phyloP scores from a whole-genome alignment of 2,329 filamentous ascomycete genomes.

The Thielaviopsis ethacetica region DNA sequence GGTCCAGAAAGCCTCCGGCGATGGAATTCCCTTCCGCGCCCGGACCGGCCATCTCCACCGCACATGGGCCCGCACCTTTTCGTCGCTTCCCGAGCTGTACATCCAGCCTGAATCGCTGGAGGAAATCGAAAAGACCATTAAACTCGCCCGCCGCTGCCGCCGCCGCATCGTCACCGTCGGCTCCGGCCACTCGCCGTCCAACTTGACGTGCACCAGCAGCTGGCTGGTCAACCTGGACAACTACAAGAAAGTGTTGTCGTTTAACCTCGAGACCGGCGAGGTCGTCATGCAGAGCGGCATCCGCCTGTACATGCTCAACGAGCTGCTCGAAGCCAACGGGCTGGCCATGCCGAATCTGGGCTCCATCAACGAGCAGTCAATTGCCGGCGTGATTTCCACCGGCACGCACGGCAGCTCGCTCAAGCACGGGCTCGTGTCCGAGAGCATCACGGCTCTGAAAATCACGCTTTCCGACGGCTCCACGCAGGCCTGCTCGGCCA shows the following conservation, averaged over 20 bases:
- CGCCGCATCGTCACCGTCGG: slow-evolving; percentile 75
- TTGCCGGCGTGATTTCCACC: slow-evolving; percentile 82
- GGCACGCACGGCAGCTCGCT: slow-evolving; percentile 86
- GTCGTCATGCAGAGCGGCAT: slow-evolving; percentile 82
- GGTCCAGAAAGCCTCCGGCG: slow-evolving; percentile 10
- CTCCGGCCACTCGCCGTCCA: slow-evolving; percentile 80
- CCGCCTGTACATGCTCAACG: slow-evolving; percentile 56
- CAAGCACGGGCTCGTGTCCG: slow-evolving; percentile 67
- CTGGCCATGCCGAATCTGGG: slow-evolving; percentile 83
- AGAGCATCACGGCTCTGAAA: slow-evolving; percentile 56
- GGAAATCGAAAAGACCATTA: slow-evolving; percentile 73
- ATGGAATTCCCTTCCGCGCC: slow-evolving; percentile 55
- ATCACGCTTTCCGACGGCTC: slow-evolving; percentile 72
- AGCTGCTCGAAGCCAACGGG: slow-evolving; percentile 55
- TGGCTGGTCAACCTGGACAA: slow-evolving; percentile 93
- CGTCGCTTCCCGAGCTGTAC: slow-evolving; percentile 77
- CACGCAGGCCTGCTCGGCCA: slow-evolving; percentile 51
- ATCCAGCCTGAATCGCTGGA: slow-evolving; percentile 63
- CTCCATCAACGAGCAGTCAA: slow-evolving; percentile 86
- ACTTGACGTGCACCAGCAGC: slow-evolving; percentile 79
- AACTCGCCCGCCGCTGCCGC: slow-evolving; percentile 63
- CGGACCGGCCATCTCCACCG: slow-evolving; percentile 57
- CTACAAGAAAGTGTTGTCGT: slow-evolving; percentile 53
- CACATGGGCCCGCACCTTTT: slow-evolving; percentile 91
- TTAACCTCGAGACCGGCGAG: slow-evolving; percentile 48